Base-by-base conservation (phyloP, 495 filamentous ascomycete genomes). In the Tirmania nivea region DNA sequence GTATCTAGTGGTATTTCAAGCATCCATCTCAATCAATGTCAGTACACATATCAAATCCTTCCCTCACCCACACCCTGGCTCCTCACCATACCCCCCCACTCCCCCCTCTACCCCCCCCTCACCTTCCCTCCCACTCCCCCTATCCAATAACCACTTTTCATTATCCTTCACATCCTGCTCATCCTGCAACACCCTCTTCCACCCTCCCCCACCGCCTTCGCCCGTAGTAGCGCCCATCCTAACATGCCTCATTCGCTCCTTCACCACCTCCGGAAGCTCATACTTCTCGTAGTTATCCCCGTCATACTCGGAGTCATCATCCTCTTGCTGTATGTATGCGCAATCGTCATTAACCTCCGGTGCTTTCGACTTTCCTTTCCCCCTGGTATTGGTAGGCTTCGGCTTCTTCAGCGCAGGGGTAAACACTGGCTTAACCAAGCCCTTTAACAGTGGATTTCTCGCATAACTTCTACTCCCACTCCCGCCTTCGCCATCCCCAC, bases 101-200 rank as follows among this genome's bases (percentile, higher is more conserved):
- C 25, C 7, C 25, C 3, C 25, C 25, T 31, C 25, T 7, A 31
- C 25, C 4, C 2, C 25, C 25, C 60, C 53, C 56, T 50, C 63
- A 51, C 52, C 55, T 2, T 60, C 68, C 57, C 85, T 83, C 66
- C 82, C 78, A 5, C 77, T 61, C 10, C 89, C 84, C 0, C 89
- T 89, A 67, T 94, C 83, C 6, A 94, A 67, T 56, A 94, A 94
- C 68, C 88, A 80, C n/a, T 74, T 76, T 68, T 94, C 89, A 59
- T 94, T 95, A 64, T 95, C 79, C 12, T 45, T 45, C 39, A 45
- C 14, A 51, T 87, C 82, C 39, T 78, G 71, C 60, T 93, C 85
- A 68, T 95, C 86, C 63, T 96, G 92, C 12, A 45, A 19, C 2
- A 45, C 39, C 39, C 39, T 45, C 39, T 1, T 45, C 39, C 39